Evolutionary conservation across 2,329 filamentous ascomycete species (phyloP).

Genomic region (Diaporthe citri): DNA sequence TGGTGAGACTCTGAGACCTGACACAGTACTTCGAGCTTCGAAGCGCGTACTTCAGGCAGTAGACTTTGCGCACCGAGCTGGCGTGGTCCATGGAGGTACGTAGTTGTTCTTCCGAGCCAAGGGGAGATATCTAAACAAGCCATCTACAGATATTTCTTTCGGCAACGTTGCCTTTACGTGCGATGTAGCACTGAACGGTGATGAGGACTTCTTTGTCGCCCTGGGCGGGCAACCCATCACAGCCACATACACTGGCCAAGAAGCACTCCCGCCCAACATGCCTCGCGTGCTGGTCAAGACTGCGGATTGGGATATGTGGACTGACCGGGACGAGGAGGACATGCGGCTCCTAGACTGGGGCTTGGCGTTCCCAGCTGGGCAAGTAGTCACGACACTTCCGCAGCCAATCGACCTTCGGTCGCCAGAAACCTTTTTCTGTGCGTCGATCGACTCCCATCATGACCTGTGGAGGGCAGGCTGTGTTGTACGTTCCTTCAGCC

Average conservation of each 20-base stretch:
- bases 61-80: slow-evolving; percentile 4
- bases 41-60: slow-evolving; percentile 4
- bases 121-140: neutral
- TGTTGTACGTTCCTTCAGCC: neutral
- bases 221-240: neutral
- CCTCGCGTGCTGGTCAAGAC: slow-evolving; percentile 13
- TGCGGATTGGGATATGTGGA: slow-evolving; percentile 4
- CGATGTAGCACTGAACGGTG: neutral
- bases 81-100: slow-evolving; percentile 6
- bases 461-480: slow-evolving; percentile 23
- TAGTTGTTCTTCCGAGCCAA: accelerated
- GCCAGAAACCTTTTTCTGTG: slow-evolving; percentile 16
- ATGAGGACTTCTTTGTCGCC: slow-evolving; percentile 7
- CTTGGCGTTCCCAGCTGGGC: neutral
- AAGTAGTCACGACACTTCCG: neutral
- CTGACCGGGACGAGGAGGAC: neutral
- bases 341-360: slow-evolving; percentile 16
- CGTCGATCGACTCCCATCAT: neutral
- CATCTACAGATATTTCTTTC: neutral
- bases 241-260: neutral
- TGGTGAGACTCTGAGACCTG: neutral
- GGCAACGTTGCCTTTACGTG: slow-evolving; percentile 17
- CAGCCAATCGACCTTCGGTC: slow-evolving; percentile 12
- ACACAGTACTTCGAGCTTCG: slow-evolving; percentile 7
- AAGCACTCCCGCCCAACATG: neutral